Percentiles rank a stretch among this genome's conserved stretches.
phyloP scores from a whole-genome alignment of 805 yeast species.

The Babjeviella inositovora region DNA sequence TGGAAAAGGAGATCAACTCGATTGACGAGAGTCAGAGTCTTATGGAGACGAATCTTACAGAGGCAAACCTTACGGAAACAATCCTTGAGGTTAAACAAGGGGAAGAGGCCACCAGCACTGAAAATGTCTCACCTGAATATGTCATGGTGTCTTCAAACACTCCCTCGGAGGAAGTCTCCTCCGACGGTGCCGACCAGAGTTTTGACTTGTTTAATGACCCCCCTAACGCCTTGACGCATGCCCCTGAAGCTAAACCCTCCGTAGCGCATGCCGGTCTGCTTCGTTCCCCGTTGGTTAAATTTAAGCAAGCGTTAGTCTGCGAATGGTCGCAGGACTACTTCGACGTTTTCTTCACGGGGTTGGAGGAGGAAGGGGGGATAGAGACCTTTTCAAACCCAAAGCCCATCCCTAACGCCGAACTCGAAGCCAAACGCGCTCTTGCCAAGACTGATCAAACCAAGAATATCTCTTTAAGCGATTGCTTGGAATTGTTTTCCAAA shows the following conservation, averaged over 20 bases:
- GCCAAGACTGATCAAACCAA: conserved; percentile 13
- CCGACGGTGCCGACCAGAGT: too few species aligned
- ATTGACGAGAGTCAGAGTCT: background rate
- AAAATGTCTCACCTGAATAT: too few species aligned
- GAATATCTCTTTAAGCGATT: conserved; percentile 50
- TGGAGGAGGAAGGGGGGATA: conserved; percentile 24
- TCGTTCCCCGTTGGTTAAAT: too few species aligned
- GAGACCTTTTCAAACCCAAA: conserved; percentile 43
- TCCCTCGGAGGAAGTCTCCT: too few species aligned
- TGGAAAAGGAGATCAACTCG: conserved; percentile 1
- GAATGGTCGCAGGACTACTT: conserved; percentile 43
- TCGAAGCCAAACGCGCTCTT: conserved; percentile 19
- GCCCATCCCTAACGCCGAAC: conserved; percentile 31
- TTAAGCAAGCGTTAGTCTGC: conserved; percentile 34
- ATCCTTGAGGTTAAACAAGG: background rate
- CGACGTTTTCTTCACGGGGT: conserved; percentile 34
- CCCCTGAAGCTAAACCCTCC: too few species aligned
- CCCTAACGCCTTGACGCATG: too few species aligned
- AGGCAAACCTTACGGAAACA: background rate
- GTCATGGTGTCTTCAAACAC: too few species aligned
- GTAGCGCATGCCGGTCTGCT: too few species aligned
- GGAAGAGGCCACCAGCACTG: too few species aligned
- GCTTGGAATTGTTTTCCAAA: conserved; percentile 57
- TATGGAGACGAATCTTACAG: background rate
- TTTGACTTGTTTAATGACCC: too few species aligned